Evolutionary conservation across 768 basidiomycete species (phyloP).

Genomic region (Tulasnella sp.): DNA sequence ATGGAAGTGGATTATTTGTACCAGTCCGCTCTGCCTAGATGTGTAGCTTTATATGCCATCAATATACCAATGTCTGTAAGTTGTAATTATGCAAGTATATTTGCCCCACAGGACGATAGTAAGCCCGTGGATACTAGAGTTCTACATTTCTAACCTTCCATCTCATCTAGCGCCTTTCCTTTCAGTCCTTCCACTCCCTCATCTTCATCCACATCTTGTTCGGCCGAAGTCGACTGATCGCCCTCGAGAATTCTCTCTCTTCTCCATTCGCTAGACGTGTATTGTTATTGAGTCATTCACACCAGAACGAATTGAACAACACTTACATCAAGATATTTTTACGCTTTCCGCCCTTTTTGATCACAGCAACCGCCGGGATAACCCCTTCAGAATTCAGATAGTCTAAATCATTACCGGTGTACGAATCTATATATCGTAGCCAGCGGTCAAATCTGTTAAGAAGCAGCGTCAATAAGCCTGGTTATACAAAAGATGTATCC

Average conservation of each 20-base stretch:
- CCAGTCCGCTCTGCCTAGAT: no score
- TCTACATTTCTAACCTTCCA: constrained; percentile 36
- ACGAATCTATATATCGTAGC: constrained; percentile 62
- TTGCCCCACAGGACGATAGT: no score
- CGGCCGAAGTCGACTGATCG: constrained; percentile 16
- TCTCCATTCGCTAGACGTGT: constrained; percentile 22
- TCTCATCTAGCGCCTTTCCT: constrained; percentile 30
- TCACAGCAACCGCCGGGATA: constrained; percentile 57
- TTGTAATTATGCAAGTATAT: no score
- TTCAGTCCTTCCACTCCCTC: constrained; percentile 21
- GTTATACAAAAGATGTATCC: constrained; percentile 6
- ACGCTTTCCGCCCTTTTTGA: constrained; percentile 38
- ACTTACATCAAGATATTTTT: constrained; percentile 23
- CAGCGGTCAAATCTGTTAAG: constrained; percentile 69
- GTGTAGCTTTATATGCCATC: no score
- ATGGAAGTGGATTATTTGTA: no score
- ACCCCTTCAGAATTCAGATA: constrained; percentile 67
- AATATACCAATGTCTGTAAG: no score
- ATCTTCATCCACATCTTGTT: constrained; percentile 33
- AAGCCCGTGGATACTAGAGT: no score
- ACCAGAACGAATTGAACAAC: constrained; percentile 44
- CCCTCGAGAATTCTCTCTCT: constrained; percentile 15
- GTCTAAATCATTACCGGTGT: constrained; percentile 61
- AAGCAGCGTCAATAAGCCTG: constrained; percentile 1
- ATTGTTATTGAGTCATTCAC: constrained; percentile 59